These are phyloP conservation scores for Fonsecaea erecta DNA, from an alignment of 2,329 filamentous ascomycete genomes.

Conservation along the genomic window DNA sequence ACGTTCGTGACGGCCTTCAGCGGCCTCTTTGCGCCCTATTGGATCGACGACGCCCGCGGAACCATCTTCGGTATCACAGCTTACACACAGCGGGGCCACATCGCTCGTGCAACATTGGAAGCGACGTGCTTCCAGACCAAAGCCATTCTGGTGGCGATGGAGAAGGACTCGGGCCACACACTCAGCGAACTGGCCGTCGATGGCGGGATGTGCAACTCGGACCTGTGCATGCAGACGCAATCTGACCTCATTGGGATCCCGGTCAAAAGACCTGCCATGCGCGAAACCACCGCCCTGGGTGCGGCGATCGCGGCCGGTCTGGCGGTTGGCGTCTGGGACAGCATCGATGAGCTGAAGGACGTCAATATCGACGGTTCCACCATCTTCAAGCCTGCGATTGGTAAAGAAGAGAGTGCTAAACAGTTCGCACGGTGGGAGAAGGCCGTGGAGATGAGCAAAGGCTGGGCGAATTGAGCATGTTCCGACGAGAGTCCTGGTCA, in stretches of 20 bases:
- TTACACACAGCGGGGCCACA: conserved; percentile 82
- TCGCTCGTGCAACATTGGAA: conserved; percentile 86
- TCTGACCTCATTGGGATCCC: conserved; percentile 83
- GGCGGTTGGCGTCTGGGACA: conserved; percentile 76
- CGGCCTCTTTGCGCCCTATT: conserved; percentile 89
- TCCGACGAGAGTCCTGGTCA: background rate
- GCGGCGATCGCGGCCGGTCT: conserved; percentile 90
- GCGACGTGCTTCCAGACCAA: conserved; percentile 92
- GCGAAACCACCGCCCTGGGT: conserved; percentile 85
- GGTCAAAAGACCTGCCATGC: conserved; percentile 83
- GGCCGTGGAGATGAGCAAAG: conserved; percentile 73
- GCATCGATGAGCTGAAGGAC: conserved; percentile 72
- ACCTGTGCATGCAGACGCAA: conserved; percentile 85
- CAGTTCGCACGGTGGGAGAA: conserved; percentile 75
- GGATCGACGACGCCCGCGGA: conserved; percentile 90
- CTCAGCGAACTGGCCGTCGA: conserved; percentile 80
- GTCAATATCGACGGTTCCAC: conserved; percentile 73
- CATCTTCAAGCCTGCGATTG: conserved; percentile 71
- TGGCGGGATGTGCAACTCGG: conserved; percentile 86
- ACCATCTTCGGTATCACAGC: conserved; percentile 87
- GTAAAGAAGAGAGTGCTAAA: conserved; percentile 60
- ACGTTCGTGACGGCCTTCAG: conserved; percentile 90
- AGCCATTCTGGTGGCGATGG: conserved; percentile 90
- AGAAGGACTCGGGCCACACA: conserved; percentile 77
- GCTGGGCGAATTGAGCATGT: conserved; percentile 27